Conservation (phyloP, 2,329 filamentous ascomycete genomes). For the Helminthosporium solani region DNA sequence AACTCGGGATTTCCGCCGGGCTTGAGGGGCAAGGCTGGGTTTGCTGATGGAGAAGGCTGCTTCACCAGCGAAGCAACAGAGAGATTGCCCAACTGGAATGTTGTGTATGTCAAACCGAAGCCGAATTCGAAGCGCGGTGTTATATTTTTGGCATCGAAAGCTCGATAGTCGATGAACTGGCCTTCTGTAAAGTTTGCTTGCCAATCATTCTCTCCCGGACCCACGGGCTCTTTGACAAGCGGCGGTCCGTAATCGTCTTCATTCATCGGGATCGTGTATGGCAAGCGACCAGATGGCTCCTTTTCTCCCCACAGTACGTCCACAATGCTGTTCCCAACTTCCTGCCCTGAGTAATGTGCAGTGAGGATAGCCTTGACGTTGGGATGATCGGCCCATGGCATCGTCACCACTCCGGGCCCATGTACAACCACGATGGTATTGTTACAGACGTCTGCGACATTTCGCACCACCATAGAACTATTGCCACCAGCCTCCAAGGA, state of each 20-base stretch:
- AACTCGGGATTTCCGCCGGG: slow-evolving; percentile 51
- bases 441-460: slow-evolving; percentile 48
- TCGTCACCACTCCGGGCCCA: slow-evolving; percentile 45
- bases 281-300: slow-evolving; percentile 77
- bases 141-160: slow-evolving; percentile 66
- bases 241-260: slow-evolving; percentile 65
- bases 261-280: slow-evolving; percentile 78
- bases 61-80: slow-evolving; percentile 53
- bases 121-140: slow-evolving; percentile 79
- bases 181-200: slow-evolving; percentile 57
- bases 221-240: slow-evolving; percentile 43
- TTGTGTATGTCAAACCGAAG: slow-evolving; percentile 73
- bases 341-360: slow-evolving; percentile 46
- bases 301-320: slow-evolving; percentile 68
- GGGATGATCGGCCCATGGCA: slow-evolving; percentile 45
- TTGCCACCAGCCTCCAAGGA: slow-evolving; percentile 48
- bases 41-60: slow-evolving; percentile 66
- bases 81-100: slow-evolving; percentile 69
- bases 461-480: slow-evolving; percentile 44
- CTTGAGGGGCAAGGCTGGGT: slow-evolving; percentile 48
- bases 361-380: slow-evolving; percentile 48
- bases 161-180: slow-evolving; percentile 76
- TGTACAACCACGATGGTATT: slow-evolving; percentile 55
- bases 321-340: slow-evolving; percentile 43
- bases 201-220: slow-evolving; percentile 45